Percentiles rank a stretch among this genome's conserved stretches.
phyloP scores from a whole-genome alignment of 306 rosid species.

The Quillaja saponaria region DNA sequence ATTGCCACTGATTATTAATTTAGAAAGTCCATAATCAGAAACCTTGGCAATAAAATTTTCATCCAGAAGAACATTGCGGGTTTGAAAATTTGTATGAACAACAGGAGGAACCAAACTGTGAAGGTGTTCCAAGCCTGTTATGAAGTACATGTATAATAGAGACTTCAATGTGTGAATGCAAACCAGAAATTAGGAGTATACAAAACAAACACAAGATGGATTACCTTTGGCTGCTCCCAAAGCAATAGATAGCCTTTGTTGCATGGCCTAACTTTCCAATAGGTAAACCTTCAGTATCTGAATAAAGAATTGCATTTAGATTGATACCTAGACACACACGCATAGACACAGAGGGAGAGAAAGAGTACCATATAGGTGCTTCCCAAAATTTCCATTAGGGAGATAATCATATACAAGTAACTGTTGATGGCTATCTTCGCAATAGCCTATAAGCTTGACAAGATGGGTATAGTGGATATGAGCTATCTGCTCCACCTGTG shows the following conservation, averaged over 20 bases:
- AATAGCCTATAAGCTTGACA: constrained; percentile 63
- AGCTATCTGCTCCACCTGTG: constrained; percentile 59
- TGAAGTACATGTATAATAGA: constrained; percentile 11
- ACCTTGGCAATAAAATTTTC: constrained; percentile 57
- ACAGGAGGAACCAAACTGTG: constrained; percentile 68
- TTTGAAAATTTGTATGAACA: constrained; percentile 64
- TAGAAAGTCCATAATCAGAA: constrained; percentile 64
- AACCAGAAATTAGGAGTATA: background rate
- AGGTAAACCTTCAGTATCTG: constrained; percentile 67
- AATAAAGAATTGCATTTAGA: constrained; percentile 26
- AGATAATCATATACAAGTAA: constrained; percentile 63
- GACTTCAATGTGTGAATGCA: constrained; percentile 9
- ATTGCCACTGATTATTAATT: constrained; percentile 38
- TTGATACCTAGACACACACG: background rate
- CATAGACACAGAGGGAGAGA: constrained; percentile 22
- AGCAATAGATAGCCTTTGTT: constrained; percentile 58
- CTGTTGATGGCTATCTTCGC: constrained; percentile 58
- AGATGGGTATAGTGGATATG: constrained; percentile 53
- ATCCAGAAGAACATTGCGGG: constrained; percentile 66
- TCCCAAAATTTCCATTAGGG: constrained; percentile 66
- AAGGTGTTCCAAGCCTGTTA: constrained; percentile 64
- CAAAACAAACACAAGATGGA: background rate
- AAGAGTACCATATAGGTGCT: constrained; percentile 62
- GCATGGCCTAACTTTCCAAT: constrained; percentile 58
- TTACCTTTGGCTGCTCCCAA: constrained; percentile 72